Conservation (phyloP, 1,139 yeast species). For the Candida sp. region DNA sequence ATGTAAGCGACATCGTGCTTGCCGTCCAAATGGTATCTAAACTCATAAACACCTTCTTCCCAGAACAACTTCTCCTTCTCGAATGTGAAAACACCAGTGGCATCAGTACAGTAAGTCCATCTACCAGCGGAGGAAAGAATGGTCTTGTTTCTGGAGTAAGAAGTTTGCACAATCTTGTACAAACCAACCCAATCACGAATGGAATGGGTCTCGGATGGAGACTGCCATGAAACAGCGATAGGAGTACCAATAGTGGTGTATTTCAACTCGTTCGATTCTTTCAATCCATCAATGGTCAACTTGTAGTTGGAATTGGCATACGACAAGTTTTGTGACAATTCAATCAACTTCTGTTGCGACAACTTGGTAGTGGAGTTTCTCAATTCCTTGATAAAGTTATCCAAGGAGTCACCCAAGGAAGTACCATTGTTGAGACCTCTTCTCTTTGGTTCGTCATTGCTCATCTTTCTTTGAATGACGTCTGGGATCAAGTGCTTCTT, state of each 20-base stretch:
- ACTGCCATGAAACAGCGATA: slow-evolving; percentile 58
- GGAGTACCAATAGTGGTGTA: slow-evolving; percentile 52
- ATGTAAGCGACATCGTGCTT: slow-evolving; percentile 74
- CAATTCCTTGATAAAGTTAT: slow-evolving; percentile 44
- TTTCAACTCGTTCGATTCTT: slow-evolving; percentile 22
- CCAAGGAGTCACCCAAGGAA: slow-evolving; percentile 42
- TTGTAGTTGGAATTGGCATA: slow-evolving; percentile 44
- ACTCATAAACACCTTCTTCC: slow-evolving; percentile 78
- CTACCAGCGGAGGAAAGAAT: slow-evolving; percentile 68
- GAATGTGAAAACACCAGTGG: slow-evolving; percentile 57
- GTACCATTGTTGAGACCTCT: slow-evolving; percentile 20
- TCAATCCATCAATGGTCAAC: slow-evolving; percentile 27
- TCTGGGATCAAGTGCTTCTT: slow-evolving; percentile 54
- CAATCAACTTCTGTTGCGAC: slow-evolving; percentile 42
- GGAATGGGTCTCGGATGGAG: slow-evolving; percentile 47
- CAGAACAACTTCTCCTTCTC: slow-evolving; percentile 56
- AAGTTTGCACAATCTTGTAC: slow-evolving; percentile 68
- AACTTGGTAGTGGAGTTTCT: slow-evolving; percentile 34
- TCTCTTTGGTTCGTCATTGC: slow-evolving; percentile 23
- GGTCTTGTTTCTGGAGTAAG: slow-evolving; percentile 62
- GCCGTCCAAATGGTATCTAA: slow-evolving; percentile 73
- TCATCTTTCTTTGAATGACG: slow-evolving; percentile 38
- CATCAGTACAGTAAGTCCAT: slow-evolving; percentile 61
- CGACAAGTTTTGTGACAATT: slow-evolving; percentile 43
- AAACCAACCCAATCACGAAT: slow-evolving; percentile 79